Conservation (phyloP, 768 basidiomycete genomes). For the Tubosaeta sp. region DNA sequence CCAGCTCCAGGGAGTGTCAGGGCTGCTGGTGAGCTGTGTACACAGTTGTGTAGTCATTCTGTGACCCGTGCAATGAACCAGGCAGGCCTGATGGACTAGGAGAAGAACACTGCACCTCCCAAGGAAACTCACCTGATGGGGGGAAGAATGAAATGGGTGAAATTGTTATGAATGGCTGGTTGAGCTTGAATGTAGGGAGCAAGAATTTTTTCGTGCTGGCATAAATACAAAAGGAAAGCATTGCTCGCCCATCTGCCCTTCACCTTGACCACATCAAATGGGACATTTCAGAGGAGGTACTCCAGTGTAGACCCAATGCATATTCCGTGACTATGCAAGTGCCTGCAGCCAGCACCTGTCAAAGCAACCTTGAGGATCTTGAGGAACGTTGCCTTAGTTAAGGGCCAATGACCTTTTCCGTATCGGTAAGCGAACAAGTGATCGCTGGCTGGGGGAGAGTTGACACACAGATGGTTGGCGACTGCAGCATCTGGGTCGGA, state of each 20-base stretch:
- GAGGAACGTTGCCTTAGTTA: constrained; percentile 26
- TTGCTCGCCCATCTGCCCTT: neutral
- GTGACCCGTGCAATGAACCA: too few species aligned
- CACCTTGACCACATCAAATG: neutral
- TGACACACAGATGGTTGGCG: constrained; percentile 22
- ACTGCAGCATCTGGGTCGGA: constrained; percentile 8
- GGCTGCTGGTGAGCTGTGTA: too few species aligned
- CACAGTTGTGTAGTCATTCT: too few species aligned
- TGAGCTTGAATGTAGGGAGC: neutral
- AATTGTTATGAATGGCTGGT: neutral
- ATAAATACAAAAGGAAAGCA: neutral
- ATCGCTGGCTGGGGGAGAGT: constrained; percentile 21
- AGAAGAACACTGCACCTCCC: too few species aligned
- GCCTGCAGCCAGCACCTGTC: neutral
- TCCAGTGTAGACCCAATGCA: neutral
- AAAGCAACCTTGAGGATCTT: neutral
- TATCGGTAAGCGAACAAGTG: constrained; percentile 29
- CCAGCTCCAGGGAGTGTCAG: neutral
- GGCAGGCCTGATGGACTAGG: too few species aligned
- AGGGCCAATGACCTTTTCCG: constrained; percentile 10
- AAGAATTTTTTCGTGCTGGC: neutral
- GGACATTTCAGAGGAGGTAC: neutral
- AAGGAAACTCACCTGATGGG: neutral
- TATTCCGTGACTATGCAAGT: neutral
- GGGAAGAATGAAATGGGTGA: neutral